Base-by-base conservation (phyloP, 1,284 basidiomycete species). In the Volvariella surrecta region DNA sequence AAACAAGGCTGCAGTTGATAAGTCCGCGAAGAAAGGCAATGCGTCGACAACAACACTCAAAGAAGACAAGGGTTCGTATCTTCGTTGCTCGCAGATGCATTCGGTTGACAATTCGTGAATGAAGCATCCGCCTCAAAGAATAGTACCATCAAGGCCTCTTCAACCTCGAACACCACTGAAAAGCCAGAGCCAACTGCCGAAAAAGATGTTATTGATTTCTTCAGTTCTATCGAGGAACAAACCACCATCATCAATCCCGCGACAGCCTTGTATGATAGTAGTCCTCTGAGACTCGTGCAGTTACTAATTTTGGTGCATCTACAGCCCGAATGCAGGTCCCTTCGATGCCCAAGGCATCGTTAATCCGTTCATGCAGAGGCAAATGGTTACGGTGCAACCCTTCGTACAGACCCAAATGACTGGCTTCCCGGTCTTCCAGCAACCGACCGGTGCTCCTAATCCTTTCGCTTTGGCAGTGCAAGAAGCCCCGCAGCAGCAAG, bases 181-280 rank as follows among this genome's bases (percentile, higher is more conserved):
- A 54, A 48, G 20, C 16, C 50, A 18, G 47, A 49, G 17, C 28
- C 32, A 19, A 37, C 40, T 16, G 37, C 21, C 11, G 44, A 45
- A n/a, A 57, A 73, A 45, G 69, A 71, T 16, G 71, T 89, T 44
- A 66, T 83, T 30, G 96, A 99, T 64, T 96, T 99, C 69, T 97
- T 99, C 65, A 70, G 76, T 40, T 80, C 89, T 13, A 96, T 99
- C 53, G 93, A 97, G 60, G 76, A 80, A 43, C 82, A 89, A 46
- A 83, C 89, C 56, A 68, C 79, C 58, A 79, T 81, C 50, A 19
- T 8, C 34, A 15, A 35, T 35, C n/a, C n/a, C n/a, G 34, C n/a
- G n/a, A n/a, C 6, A 15, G 18, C 34, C 18, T 6, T 19, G 34
- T 35, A 35, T 35, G 34, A 9, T 35, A n/a, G 7, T 16, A 6